phyloP scores from a whole-genome alignment of 2,329 filamentous ascomycete species.

The Trichoderma hamatum region DNA sequence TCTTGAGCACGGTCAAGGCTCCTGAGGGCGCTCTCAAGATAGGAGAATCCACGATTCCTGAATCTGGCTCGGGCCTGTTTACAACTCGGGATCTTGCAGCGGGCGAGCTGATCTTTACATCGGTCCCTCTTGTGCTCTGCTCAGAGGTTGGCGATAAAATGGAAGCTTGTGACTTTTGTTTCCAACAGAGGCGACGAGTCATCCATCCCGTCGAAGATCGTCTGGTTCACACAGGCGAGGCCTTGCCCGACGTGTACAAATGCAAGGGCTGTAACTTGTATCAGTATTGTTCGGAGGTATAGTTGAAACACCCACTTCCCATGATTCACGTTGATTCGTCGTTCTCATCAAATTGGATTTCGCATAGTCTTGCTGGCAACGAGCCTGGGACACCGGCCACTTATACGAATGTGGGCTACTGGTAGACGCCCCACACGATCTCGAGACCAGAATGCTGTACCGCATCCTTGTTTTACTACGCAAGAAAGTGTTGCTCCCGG shows the following conservation, averaged over 20 bases:
- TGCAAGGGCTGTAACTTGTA: slow-evolving; percentile 18
- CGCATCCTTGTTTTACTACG: slow-evolving; percentile 19
- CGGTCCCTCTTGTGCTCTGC: slow-evolving; percentile 14
- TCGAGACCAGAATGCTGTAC: neutral
- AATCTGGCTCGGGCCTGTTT: slow-evolving; percentile 5
- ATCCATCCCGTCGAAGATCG: slow-evolving; percentile 4
- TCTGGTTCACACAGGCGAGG: neutral
- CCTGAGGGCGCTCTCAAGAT: slow-evolving; percentile 6
- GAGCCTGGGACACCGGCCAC: slow-evolving; percentile 22
- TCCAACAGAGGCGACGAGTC: slow-evolving; percentile 5
- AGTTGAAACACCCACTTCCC: neutral
- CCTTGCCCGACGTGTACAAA: neutral
- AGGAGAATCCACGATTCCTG: neutral
- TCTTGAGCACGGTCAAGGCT: slow-evolving; percentile 12
- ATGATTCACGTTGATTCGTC: too few relatives aligned
- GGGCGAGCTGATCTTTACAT: slow-evolving; percentile 16
- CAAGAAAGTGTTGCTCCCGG: slow-evolving; percentile 1
- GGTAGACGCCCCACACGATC: neutral
- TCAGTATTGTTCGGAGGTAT: slow-evolving; percentile 23
- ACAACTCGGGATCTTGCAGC: slow-evolving; percentile 8
- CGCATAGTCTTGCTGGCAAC: slow-evolving; percentile 11
- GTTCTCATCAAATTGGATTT: neutral
- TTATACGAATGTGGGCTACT: slow-evolving; percentile 21
- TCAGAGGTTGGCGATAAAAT: neutral
- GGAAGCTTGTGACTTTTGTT: slow-evolving; percentile 20